Evolutionary conservation across 345 rosid species (phyloP), one percentile per base, ranked within the genome.

Genomic region (Salix caprea): DNA sequence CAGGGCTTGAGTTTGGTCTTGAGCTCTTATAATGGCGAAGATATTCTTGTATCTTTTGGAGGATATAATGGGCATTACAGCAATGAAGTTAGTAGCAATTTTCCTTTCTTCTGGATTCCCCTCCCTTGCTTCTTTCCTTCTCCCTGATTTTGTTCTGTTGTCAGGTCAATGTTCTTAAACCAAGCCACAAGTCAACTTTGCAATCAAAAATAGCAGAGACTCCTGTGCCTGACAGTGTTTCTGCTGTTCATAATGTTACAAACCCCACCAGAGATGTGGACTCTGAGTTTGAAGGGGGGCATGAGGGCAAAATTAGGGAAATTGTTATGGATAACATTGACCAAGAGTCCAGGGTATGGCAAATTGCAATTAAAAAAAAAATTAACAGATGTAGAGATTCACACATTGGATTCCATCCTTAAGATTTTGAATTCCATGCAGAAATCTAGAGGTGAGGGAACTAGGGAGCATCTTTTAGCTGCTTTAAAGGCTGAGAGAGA

Each of bases 31-130:
- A 85, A 74, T 73, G 97, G 97, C 36, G 97, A 94, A 84, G 97
- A 96, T 87, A 84, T 94, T 69, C 86, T 94, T n/a, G 83, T 94
- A 73, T 87, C 97, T 67, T 96, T 94, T 84, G 99, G 99, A 76
- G 99, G 98, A 78, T 96, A 96, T 78, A 90, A 96, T 83, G 99
- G 99, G 30, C 99, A 84, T 72, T 96, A 91, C 81, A 96, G 88
- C 89, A 94, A 81, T 76, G 98, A 92, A 91, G 99, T 96, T 84
- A 26, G 71, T 71, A 21, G 71, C 75, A 67, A 24, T 79, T 46
- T 71, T 61, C 40, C 74, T 80, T 69, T 26, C 42, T 24, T 30
- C 23, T 71, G 6, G 24, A 24, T 65, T 23, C 54, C 64, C 60
- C 71, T 65, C 32, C 26, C 26, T n/a, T 65, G 67, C 68, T 69